Base-by-base conservation (phyloP, 2,329 filamentous ascomycete genomes). In the Seiridium cupressi region DNA sequence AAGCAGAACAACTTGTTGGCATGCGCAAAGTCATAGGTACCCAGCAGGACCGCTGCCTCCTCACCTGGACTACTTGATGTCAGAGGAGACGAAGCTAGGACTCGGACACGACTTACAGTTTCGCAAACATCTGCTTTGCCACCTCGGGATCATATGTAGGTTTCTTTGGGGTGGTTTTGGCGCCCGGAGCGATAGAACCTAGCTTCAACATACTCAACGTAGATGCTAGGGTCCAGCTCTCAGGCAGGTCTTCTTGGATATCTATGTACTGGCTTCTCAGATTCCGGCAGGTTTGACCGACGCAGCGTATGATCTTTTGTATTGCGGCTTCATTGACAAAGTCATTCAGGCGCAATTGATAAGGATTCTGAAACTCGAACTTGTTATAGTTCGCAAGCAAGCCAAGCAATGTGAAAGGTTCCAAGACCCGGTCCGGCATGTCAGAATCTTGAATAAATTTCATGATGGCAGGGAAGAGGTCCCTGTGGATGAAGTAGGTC, bases 351-450 rank as follows among this genome's bases (percentile, higher is more conserved):
- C 94, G 90, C 63, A 96, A 80, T 68, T 95, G 90, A 69, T 99
- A 99, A 0, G 94, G 94, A 68, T 99, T 99, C 72, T 97, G 93
- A 60, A 96, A 94, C 75, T 99, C 95, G 70, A 99, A 99, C 74
- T 98, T 99, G 83, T 99, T 98, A 83, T 98, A 98, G 77, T 98
- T 99, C 65, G 92, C 91, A 57, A 99, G 80, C 3, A 98, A 82
- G 10, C 94, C 94, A 26, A 97, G 82, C 8, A 98, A 84, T 11
- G 89, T 86, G 66, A 97, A 93, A 0, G 94, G 90, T 61, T 91
- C 85, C 48, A 92, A 84, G 60, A 85, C 86, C 68, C 83, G 81
- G 18, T 81, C 77, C 40, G 85, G 80, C 32, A 83, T 82, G 62
- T 92, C 88, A 49, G 88, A 84, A 65, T 96, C 92, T 78, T 95